Conservation (phyloP, 2,329 filamentous ascomycete species). For the Fusarium sp. region DNA sequence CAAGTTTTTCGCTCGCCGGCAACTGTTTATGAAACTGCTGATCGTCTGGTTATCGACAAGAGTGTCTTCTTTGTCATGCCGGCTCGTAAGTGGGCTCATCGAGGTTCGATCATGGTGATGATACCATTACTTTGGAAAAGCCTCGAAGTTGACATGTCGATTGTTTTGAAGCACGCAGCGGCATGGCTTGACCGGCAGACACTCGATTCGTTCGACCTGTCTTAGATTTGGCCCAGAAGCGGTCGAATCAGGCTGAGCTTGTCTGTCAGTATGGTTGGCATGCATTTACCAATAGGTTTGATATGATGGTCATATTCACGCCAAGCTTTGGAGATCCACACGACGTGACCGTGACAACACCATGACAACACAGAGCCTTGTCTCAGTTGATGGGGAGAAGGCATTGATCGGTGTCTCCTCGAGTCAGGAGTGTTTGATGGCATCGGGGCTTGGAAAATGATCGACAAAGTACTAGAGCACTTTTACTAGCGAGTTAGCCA, state of each 20-base stretch:
- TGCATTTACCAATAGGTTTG: not conserved
- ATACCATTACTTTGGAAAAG: not conserved
- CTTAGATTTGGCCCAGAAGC: not conserved
- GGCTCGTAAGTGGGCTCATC: not conserved
- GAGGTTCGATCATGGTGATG: not conserved
- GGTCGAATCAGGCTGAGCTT: not conserved
- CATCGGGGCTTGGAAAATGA: not conserved
- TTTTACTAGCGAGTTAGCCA: not conserved
- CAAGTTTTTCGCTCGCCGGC: constrained; percentile 4
- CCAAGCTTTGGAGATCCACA: not conserved
- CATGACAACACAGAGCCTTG: not conserved
- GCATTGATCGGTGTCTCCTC: not conserved
- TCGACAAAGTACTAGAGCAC: not conserved
- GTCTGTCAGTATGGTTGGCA: not conserved
- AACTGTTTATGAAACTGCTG: not conserved
- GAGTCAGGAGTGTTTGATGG: not conserved
- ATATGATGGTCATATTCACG: not conserved
- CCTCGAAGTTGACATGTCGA: not conserved
- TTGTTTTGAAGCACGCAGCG: not conserved
- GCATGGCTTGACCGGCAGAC: not conserved
- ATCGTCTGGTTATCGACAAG: not conserved
- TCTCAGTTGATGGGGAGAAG: not conserved
- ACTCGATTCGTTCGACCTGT: not conserved
- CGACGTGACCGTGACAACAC: not conserved
- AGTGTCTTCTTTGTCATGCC: too few species aligned